phyloP scores from a whole-genome alignment of 2,329 filamentous ascomycete species.

The Didymella segeticola region DNA sequence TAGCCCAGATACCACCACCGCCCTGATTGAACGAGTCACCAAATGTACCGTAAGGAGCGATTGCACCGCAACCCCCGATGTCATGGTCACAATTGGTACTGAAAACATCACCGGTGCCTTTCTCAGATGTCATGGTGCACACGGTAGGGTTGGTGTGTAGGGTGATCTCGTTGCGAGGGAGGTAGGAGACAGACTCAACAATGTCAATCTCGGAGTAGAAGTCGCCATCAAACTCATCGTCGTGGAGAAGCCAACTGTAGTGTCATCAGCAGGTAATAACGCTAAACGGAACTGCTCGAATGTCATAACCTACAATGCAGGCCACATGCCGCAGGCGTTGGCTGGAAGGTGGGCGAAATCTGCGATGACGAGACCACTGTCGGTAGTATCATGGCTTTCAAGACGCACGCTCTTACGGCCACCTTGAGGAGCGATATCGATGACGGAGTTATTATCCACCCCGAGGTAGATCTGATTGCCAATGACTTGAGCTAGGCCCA shows the following conservation, averaged over 20 bases:
- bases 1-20: constrained; percentile 57
- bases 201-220: constrained; percentile 55
- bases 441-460: constrained; percentile 24
- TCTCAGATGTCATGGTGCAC: constrained; percentile 12
- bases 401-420: constrained; percentile 37
- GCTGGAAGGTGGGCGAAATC: constrained; percentile 41
- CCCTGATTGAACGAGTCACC: constrained; percentile 36
- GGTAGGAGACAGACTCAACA: constrained; percentile 49
- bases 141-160: constrained; percentile 19
- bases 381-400: constrained; percentile 27
- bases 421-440: constrained; percentile 6
- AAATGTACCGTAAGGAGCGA: constrained; percentile 21
- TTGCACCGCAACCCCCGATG: constrained; percentile 21
- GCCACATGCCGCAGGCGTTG: constrained; percentile 40
- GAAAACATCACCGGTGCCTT: constrained; percentile 1
- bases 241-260: constrained; percentile 49
- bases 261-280: not conserved
- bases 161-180: constrained; percentile 28
- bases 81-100: constrained; percentile 1
- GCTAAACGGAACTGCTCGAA: not conserved
- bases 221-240: constrained; percentile 43
- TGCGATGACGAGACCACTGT: constrained; percentile 34
- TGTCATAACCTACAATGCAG: constrained; percentile 32
- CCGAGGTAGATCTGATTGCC: constrained; percentile 30
- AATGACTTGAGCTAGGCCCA: constrained; percentile 24